Evolutionary conservation across 2,329 filamentous ascomycete genomes (phyloP), one percentile per base, ranked within the genome.

Genomic region (Mollisiaceae sp.): DNA sequence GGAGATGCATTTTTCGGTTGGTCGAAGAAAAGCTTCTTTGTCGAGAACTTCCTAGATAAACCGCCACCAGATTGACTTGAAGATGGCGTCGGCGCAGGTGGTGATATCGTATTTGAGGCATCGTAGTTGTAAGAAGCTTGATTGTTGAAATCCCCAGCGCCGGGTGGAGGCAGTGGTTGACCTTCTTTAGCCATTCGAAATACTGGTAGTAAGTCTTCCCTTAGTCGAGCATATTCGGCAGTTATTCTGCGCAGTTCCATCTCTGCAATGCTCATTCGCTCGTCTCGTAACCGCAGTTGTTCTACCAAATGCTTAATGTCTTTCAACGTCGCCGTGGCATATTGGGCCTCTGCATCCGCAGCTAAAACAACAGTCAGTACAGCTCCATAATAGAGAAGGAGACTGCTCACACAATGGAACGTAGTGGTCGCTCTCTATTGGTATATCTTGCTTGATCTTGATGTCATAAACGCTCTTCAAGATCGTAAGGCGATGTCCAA

Each of bases 391-490:
- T 8, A 15, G 22, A 52, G 18, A 27, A 18, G 20, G 4, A 22
- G 20, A 6, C 35, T 22, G 82, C 91, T 74, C 89, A 97, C 94
- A 95, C 59, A 95, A 83, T 43, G 95, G 95, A 60, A 97, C 86
- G 77, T 97, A 99, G 78, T 98, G 92, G 74, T 97, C 94, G 67
- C 90, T 89, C 76, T 98, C 94, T 73, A 97, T 86, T 18, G 92
- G 91, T 66, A 98, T 87, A 73, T 97, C 93, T 75, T 97, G 94
- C 70, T 93, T 93, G 77, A 94, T 90, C 81, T 99, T 99, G 75
- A 95, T 90, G 75, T 98, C 94, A 80, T 97, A 98, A 62, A 98
- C 93, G 74, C 89, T 94, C 81, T 97, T 98, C 65, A 99, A 85
- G 65, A 99, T 96, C 24, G 93, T 97, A 73, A 99, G 83, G 66